These are phyloP conservation scores for Boletus barrowsii DNA, from an alignment of 768 basidiomycete genomes.

Conservation along the genomic window DNA sequence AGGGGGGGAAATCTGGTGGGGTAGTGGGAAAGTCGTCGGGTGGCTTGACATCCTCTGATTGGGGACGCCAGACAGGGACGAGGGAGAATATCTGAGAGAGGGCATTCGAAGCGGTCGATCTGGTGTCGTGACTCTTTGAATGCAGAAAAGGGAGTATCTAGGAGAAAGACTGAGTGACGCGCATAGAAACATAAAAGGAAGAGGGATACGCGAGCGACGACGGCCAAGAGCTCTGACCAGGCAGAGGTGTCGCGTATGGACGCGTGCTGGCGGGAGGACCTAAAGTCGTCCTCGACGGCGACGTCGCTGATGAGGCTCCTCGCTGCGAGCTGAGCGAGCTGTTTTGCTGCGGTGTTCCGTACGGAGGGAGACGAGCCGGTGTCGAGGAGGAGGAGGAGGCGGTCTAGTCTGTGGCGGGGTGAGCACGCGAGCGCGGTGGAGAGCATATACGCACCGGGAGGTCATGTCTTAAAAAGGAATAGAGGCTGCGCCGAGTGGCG, in stretches of 20 bases:
- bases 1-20: conserved; percentile 63
- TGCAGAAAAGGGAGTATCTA: conserved; percentile 90
- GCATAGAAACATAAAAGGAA: background rate
- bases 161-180: background rate
- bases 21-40: conserved; percentile 26
- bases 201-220: conserved; percentile 74
- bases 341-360: conserved; percentile 93
- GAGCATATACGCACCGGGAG: conserved; percentile 52
- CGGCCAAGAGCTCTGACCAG: conserved; percentile 88
- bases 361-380: conserved; percentile 90
- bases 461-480: conserved; percentile 64
- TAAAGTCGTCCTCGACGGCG: conserved; percentile 74
- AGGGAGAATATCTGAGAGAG: conserved; percentile 83
- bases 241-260: conserved; percentile 64
- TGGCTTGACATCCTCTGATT: conserved; percentile 26
- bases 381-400: conserved; percentile 92
- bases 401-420: conserved; percentile 71
- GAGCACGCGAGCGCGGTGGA: background rate
- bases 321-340: conserved; percentile 87
- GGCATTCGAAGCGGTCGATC: conserved; percentile 84
- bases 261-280: conserved; percentile 54
- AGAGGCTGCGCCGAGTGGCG: conserved; percentile 51
- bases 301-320: conserved; percentile 84
- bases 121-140: conserved; percentile 90
- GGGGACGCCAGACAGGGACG: conserved; percentile 72